Evolutionary conservation across 208 protist species (phyloP).

Genomic region (Leishmania braziliensis): DNA sequence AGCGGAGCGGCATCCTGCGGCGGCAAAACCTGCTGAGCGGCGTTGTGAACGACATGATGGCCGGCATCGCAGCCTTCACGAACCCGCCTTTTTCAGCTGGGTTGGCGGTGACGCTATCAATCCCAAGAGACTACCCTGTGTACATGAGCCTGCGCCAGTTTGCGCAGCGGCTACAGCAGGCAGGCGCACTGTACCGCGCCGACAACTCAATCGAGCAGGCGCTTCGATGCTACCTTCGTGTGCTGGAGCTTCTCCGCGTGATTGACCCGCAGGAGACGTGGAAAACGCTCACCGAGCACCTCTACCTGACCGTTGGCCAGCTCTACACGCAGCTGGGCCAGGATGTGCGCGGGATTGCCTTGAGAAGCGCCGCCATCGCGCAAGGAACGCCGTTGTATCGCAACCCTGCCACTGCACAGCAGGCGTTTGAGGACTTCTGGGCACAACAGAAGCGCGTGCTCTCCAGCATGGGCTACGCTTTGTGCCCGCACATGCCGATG

Average conservation of each 20-base stretch:
- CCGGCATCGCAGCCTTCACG: constrained; percentile 48
- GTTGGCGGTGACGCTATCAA: constrained; percentile 32
- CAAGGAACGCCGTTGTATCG: constrained; percentile 66
- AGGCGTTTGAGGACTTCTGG: constrained; percentile 62
- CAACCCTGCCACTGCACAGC: constrained; percentile 30
- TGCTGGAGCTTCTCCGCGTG: constrained; percentile 51
- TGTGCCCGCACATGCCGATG: constrained; percentile 78
- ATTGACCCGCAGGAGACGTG: constrained; percentile 58
- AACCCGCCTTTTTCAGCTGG: constrained; percentile 74
- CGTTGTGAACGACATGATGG: constrained; percentile 67
- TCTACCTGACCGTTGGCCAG: constrained; percentile 47
- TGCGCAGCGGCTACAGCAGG: constrained; percentile 44
- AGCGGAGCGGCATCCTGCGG: constrained; percentile 48
- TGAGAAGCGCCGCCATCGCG: constrained; percentile 49
- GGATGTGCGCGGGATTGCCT: constrained; percentile 54
- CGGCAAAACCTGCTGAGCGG: constrained; percentile 43
- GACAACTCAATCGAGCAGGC: constrained; percentile 49
- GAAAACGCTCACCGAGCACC: constrained; percentile 59
- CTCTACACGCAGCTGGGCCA: constrained; percentile 69
- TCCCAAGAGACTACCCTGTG: constrained; percentile 53
- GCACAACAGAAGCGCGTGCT: constrained; percentile 51
- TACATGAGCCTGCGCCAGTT: constrained; percentile 56
- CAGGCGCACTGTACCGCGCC: constrained; percentile 55
- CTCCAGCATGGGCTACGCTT: constrained; percentile 41
- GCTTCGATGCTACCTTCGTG: constrained; percentile 74